Base-by-base conservation (phyloP, 495 filamentous ascomycete species). In the Evernia prunastri region DNA sequence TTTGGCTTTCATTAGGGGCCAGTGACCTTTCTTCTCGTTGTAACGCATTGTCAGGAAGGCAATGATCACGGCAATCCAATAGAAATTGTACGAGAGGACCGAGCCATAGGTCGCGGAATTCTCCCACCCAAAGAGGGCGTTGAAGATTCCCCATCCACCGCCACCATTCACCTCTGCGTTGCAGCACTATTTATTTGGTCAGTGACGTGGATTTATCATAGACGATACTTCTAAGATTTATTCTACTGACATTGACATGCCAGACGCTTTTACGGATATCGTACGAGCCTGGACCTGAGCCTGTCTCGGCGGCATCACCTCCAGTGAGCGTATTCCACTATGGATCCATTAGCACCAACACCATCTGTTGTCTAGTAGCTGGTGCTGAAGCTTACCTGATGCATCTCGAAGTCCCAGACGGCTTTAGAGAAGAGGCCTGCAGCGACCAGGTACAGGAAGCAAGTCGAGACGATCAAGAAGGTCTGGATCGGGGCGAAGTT, bases 61-160 rank as follows among this genome's bases (percentile, higher is more conserved):
- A 31, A 79, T 54, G 56, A 89, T 89, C 49, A 91, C 80, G 17
- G 74, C 74, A 35, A 96, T 75, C 89, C 83, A 97, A 78, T 96
- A 97, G 7, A 95, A 33, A 69, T 96, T 95, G 76, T 97, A 97
- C 6, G 87, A 84, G 64, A 97, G 85, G 45, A 71, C 80, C 0
- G 79, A 80, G 11, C 80, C 89, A 62, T 93, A 91, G 0, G 90
- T 93, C 1, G 90, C 92, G 0, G 89, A 89, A 74, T 96, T 96
- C 63, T 86, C 84, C 92, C 92, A 97, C 29, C 92, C 92, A 12
- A 82, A 67, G 17, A 86, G 75, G 23, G 89, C 85, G 66, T 93
- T 95, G 79, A 96, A 95, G 70, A 96, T 84, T 53, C 90, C 91
- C 92, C 92, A 97, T 31, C 90, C 91, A 53, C 84, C 84, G 23